Evolutionary conservation across 768 basidiomycete species (phyloP), one percentile per base, ranked within the genome.

Genomic region (Pleurotus tuoliensis): DNA sequence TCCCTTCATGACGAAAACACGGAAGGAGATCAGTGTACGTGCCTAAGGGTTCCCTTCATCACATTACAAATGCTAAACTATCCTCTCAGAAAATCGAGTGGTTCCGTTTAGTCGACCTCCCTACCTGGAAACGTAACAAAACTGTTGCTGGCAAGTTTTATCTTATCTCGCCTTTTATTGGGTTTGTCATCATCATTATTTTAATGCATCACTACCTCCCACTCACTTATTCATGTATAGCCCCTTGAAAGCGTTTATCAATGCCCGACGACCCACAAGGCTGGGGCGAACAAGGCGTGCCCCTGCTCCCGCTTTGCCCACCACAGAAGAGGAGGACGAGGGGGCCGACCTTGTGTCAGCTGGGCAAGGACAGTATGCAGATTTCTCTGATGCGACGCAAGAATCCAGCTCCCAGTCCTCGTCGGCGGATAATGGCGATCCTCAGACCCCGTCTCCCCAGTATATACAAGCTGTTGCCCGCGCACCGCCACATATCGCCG

Each of bases 1-100:
- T 60, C 78, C 80, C 2, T 99, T 99, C 75, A 82, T 90, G 71
- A 97, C 97, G 4, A 88, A 89, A 70, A 99, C 97, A 1, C 79
- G 96, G 56, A 99, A 98, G 73, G 97, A 99, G 77, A 99, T 99
- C 63, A 96, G 94, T 66, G 95, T 97, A 78, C 66, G 86, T 69
- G 52, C 61, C 39, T 56, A 47, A 47, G 51, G 43, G 27, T 37
- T 18, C 47, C 38, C 46, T 24, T 37, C 30, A 49, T 58, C 6
- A 60, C 47, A 55, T 25, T 47, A 51, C 25, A 38, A 59, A 52
- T 57, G 30, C 20, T 54, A 61, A 63, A 48, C 8, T 34, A 61
- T 59, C 58, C 60, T 39, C 44, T 54, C 67, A 98, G 95, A 92
- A 92, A 77, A 98, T 98, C 62, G 88, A 94, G 67, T 99, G 97